Percentiles rank a stretch among this genome's conserved stretches.
These are phyloP conservation scores for Tetrapisispora phaffii DNA, from an alignment of 805 yeast genomes.

Conservation along the genomic window DNA sequence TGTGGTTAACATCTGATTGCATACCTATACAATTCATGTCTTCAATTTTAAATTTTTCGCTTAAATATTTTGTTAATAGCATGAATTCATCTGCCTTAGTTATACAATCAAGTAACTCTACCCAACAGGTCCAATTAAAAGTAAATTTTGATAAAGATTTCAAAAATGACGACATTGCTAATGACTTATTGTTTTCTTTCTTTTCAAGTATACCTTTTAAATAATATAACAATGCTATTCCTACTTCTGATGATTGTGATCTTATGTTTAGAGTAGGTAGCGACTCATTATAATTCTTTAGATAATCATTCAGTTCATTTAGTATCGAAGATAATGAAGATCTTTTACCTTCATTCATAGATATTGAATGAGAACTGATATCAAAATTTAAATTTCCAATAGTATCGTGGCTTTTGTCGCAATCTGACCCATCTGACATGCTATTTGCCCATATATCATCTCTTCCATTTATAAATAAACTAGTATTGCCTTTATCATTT, in stretches of 20 bases:
- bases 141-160: slow-evolving; percentile 62
- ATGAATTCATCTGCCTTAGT: slow-evolving; percentile 52
- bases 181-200: slow-evolving; percentile 42
- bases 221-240: slow-evolving; percentile 53
- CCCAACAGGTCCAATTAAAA: slow-evolving; percentile 91
- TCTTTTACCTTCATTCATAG: slow-evolving; percentile 17
- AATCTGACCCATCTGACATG: slow-evolving; percentile 5
- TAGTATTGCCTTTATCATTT: slow-evolving; percentile 4
- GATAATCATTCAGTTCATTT: slow-evolving; percentile 32
- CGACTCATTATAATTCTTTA: slow-evolving; percentile 4
- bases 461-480: neutral
- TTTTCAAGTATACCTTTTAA: slow-evolving; percentile 60
- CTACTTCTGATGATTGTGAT: slow-evolving; percentile 10
- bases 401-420: neutral
- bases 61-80: slow-evolving; percentile 32
- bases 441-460: neutral
- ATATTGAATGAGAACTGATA: neutral
- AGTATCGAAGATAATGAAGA: slow-evolving; percentile 29
- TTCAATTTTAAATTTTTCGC: slow-evolving; percentile 16
- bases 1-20: slow-evolving; percentile 10
- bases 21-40: slow-evolving; percentile 6
- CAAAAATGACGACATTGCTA: slow-evolving; percentile 53
- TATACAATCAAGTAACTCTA: slow-evolving; percentile 58
- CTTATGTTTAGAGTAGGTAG: neutral
- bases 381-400: neutral